Evolutionary conservation across 805 yeast species (phyloP).

Genomic region (Sugiyamaella valdiviana): DNA sequence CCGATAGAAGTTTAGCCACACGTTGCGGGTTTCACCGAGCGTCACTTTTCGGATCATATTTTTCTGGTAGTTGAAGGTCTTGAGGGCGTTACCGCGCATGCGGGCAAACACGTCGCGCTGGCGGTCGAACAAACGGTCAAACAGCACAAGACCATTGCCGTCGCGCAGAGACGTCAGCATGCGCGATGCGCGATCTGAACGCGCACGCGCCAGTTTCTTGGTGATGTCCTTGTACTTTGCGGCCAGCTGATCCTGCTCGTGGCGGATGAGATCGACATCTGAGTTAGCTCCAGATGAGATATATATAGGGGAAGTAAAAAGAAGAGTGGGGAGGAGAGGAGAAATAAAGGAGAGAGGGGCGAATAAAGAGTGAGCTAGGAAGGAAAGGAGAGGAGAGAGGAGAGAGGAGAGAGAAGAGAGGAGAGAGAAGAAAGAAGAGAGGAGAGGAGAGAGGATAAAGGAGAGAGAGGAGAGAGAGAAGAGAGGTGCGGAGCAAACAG

Average conservation of each 20-base stretch:
- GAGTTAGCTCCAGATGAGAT: too few species aligned
- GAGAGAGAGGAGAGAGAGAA: not conserved
- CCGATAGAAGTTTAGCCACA: slow-evolving; percentile 30
- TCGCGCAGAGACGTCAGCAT: slow-evolving; percentile 21
- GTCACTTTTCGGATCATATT: slow-evolving; percentile 18
- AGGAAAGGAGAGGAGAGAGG: not conserved
- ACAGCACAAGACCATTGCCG: slow-evolving; percentile 15
- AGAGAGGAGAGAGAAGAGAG: not conserved
- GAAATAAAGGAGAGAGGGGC: not conserved
- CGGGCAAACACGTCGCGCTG: slow-evolving; percentile 15
- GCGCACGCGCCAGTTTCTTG: slow-evolving; percentile 17
- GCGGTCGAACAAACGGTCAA: slow-evolving; percentile 15
- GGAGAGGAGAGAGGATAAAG: not conserved
- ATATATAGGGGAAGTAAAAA: too few species aligned
- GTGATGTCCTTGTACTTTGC: slow-evolving; percentile 20
- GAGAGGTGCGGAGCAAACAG: not conserved
- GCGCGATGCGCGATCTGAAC: slow-evolving; percentile 15
- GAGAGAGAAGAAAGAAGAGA: not conserved
- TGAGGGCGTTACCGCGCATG: slow-evolving; percentile 12
- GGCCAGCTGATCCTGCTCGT: slow-evolving; percentile 21
- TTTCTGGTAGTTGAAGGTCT: slow-evolving; percentile 19
- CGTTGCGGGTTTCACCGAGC: slow-evolving; percentile 21
- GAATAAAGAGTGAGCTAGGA: not conserved
- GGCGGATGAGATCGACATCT: slow-evolving; percentile 15
- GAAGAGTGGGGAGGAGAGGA: too few species aligned